Percentiles rank a stretch among this genome's conserved stretches.
These are phyloP conservation scores for Penicillium freii DNA, from an alignment of 2,329 filamentous ascomycete species.

Conservation along the genomic window DNA sequence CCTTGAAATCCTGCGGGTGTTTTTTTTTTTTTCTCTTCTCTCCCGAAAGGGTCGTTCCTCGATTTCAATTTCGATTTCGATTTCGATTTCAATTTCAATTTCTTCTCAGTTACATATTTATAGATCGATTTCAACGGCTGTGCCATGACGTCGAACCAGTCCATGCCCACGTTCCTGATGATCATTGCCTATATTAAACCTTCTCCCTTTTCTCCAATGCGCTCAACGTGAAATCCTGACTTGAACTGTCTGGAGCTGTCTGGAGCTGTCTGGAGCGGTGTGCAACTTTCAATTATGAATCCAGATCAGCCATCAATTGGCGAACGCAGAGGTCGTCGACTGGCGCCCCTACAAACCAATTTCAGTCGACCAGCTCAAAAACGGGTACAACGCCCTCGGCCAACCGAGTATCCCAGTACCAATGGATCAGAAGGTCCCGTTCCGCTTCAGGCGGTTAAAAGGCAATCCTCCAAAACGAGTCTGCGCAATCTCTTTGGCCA, in stretches of 20 bases:
- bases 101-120: background rate
- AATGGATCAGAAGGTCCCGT: conserved; percentile 30
- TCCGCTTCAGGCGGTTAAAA: conserved; percentile 35
- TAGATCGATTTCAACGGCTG: background rate
- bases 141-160: conserved; percentile 20
- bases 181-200: conserved; percentile 21
- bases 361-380: conserved; percentile 30
- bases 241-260: background rate
- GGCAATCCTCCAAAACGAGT: conserved; percentile 38
- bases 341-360: conserved; percentile 41
- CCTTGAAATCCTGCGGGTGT: conserved; percentile 14
- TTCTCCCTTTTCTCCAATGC: conserved; percentile 18
- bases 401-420: conserved; percentile 30
- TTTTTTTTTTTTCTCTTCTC: conserved; percentile 7
- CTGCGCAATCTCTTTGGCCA: conserved; percentile 39
- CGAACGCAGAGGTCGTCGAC: conserved; percentile 38
- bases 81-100: background rate
- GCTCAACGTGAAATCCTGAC: background rate
- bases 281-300: conserved; percentile 10
- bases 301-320: conserved; percentile 30
- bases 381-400: conserved; percentile 35
- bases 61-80: background rate
- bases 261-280: background rate
- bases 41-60: conserved; percentile 4
- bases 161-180: conserved; percentile 21